Evolutionary conservation across 2,329 filamentous ascomycete species (phyloP).

Genomic region (Colletotrichum ledebouriae): DNA sequence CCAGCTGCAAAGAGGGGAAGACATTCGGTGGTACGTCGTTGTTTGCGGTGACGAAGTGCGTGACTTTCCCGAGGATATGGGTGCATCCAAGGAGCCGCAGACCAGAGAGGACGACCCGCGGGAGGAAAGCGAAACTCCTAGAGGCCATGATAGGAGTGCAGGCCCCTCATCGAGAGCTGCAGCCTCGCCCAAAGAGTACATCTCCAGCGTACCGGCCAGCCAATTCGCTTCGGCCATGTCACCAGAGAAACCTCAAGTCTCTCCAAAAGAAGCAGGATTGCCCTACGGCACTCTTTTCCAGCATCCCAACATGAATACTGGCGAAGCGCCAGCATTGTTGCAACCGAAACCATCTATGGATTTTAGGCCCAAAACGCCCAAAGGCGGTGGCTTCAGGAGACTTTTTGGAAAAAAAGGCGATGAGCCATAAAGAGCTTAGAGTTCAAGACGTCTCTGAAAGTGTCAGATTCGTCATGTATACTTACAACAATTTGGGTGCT

Average conservation of each 20-base stretch:
- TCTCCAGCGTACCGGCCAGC: constrained; percentile 37
- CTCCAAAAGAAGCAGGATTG: constrained; percentile 29
- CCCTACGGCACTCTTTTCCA: constrained; percentile 39
- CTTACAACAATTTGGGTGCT: constrained; percentile 10
- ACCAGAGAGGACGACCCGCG: constrained; percentile 32
- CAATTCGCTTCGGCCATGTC: constrained; percentile 38
- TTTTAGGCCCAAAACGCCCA: constrained; percentile 51
- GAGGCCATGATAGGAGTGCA: constrained; percentile 25
- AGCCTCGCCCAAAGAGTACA: constrained; percentile 23
- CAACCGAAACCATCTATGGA: constrained; percentile 44
- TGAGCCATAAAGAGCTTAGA: constrained; percentile 24
- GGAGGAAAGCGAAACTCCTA: constrained; percentile 32
- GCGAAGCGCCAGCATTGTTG: constrained; percentile 36
- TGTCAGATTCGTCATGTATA: neutral
- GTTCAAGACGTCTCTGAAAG: neutral
- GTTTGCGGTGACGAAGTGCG: constrained; percentile 73
- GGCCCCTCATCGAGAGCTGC: constrained; percentile 34
- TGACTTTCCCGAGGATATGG: constrained; percentile 50
- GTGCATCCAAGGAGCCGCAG: constrained; percentile 21
- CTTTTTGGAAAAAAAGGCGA: constrained; percentile 54
- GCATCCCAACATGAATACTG: constrained; percentile 44
- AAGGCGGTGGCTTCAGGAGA: constrained; percentile 54
- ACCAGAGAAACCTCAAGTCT: constrained; percentile 38
- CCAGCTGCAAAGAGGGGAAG: constrained; percentile 66
- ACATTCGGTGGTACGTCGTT: constrained; percentile 74